A percentile compares a stretch with the other conserved stretches of the same genome.
Conservation (phyloP, 306 rosid species). For the Prinsepia uniflora region DNA sequence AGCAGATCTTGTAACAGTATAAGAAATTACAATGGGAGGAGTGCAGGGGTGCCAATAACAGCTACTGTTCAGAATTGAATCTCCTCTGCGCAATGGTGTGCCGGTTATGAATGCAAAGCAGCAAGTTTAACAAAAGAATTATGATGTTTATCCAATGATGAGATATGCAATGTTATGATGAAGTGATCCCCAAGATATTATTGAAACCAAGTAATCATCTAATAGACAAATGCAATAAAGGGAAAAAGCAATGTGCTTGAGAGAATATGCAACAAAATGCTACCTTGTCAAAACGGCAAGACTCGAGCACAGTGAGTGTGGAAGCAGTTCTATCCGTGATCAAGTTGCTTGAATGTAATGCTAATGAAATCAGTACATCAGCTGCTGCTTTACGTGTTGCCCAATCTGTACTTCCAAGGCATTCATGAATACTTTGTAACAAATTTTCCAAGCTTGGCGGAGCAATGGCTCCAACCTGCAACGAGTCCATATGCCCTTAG, state of each 20-base stretch:
- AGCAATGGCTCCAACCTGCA: slow-evolving; percentile 83
- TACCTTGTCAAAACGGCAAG: slow-evolving; percentile 96
- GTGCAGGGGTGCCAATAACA: not conserved
- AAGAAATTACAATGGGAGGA: too few relatives aligned
- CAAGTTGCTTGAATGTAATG: slow-evolving; percentile 74
- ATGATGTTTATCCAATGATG: not conserved
- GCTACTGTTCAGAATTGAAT: not conserved
- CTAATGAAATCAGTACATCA: slow-evolving; percentile 64
- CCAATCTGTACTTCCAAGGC: slow-evolving; percentile 84
- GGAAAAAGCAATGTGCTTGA: not conserved
- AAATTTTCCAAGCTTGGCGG: slow-evolving; percentile 79
- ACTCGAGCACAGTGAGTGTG: slow-evolving; percentile 62
- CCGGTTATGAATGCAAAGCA: not conserved
- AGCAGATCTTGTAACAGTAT: not conserved
- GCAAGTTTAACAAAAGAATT: not conserved
- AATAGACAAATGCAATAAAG: not conserved
- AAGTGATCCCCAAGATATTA: not conserved
- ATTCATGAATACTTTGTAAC: slow-evolving; percentile 69
- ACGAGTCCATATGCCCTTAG: slow-evolving; percentile 24
- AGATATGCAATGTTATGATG: not conserved
- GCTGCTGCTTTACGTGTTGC: slow-evolving; percentile 99
- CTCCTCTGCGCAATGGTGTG: not conserved
- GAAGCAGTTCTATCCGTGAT: slow-evolving; percentile 53
- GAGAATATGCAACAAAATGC: slow-evolving; percentile 20
- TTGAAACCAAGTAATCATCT: not conserved